Evolutionary conservation across 768 basidiomycete genomes (phyloP), one percentile per base, ranked within the genome.

Genomic region (Hygrophoropsis aurantiaca): DNA sequence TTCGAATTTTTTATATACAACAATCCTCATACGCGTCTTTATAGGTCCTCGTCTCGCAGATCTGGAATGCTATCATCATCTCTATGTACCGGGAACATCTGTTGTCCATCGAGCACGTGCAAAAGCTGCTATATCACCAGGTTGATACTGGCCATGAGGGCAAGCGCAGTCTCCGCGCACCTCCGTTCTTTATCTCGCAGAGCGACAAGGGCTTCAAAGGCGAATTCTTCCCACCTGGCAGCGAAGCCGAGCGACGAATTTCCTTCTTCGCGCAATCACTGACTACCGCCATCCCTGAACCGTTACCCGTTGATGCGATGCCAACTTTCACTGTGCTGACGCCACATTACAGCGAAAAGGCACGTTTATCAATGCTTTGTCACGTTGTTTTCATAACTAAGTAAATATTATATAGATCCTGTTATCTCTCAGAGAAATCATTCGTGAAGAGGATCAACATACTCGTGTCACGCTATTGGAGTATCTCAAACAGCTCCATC

Each of bases 61-160:
- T 99, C 46, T 98, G 97, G 97, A 99, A 99, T 64, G 97, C 97
- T 19, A 86, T 99, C 71, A 97, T 99, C 70, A 98, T 99, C 56
- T 98, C 95, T 11, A 99, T 99, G 97, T 99, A 98, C 69, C 86
- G 97, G 61, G 97, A 99, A 66, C 97, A 98, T 64, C 68, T 99
- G n/a, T 74, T 98, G 27, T 97, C 94, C 40, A 99, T 99, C 61
- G 94, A 97, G 57, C 97, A 99, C 58, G 95, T 99, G 34, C 97
- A 99, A 72, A 97, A 95, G 65, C 72, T 98, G 10, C 81, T 98
- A 8, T 98, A 99, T 58, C 97, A 98, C 66, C 97, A 99, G 64
- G 90, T 98, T 24, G 93, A 95, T 55, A 76, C 80, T 3, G 84
- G 82, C 26, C 74, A 76, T 42, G 90, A 90, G 49, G 94, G 93